phyloP scores from a whole-genome alignment of 345 rosid genomes.

The Hibiscus tridactylites region DNA sequence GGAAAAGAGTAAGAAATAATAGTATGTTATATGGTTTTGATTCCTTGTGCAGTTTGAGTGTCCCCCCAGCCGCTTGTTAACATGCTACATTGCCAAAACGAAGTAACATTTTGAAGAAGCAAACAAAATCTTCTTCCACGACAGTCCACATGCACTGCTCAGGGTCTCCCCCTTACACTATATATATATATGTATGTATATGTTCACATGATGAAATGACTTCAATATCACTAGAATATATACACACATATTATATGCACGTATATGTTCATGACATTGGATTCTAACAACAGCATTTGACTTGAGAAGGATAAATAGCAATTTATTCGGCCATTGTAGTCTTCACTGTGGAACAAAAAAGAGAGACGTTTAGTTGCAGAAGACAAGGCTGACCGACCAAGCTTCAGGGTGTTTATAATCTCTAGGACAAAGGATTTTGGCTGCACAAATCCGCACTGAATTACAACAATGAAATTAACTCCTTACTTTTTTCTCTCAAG shows the following conservation, averaged over 20 bases:
- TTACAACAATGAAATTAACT: background rate
- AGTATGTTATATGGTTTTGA: background rate
- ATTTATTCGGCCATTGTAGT: background rate
- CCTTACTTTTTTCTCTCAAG: too few species aligned
- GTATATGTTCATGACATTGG: background rate
- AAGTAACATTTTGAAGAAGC: background rate
- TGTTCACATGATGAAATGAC: too few species aligned
- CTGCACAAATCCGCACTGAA: background rate
- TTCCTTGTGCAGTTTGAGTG: background rate
- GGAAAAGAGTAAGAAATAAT: background rate
- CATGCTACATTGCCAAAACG: background rate
- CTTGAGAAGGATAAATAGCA: background rate
- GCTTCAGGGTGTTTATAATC: conserved; percentile 17
- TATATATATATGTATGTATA: too few species aligned
- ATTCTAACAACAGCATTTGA: background rate
- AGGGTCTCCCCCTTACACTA: background rate
- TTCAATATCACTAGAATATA: too few species aligned
- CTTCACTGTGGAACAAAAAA: background rate
- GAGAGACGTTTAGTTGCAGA: background rate
- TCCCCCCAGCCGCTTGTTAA: background rate
- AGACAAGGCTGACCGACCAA: conserved; percentile 13
- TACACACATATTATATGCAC: too few species aligned
- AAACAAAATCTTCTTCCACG: background rate
- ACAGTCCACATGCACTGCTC: background rate
- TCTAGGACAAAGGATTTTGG: conserved; percentile 9